Percentiles rank a stretch among this genome's conserved stretches.
These are phyloP conservation scores for Cladosporium sp. DNA, from an alignment of 2,329 filamentous ascomycete species.

Conservation along the genomic window DNA sequence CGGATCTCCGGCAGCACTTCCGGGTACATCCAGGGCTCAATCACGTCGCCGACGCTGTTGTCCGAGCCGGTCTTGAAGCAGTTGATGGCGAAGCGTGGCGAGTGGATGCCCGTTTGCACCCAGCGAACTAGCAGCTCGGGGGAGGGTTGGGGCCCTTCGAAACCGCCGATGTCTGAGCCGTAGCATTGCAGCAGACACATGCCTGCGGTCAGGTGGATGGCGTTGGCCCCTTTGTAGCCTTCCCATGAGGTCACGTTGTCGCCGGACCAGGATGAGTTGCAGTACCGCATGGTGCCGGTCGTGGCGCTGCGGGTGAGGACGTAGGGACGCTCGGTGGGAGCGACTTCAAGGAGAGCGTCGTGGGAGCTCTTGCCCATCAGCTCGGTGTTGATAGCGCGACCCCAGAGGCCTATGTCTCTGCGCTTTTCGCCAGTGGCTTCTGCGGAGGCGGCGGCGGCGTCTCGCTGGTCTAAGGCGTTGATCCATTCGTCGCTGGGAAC, in stretches of 20 bases:
- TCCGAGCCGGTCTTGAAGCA: slow-evolving; percentile 71
- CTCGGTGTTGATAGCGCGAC: slow-evolving; percentile 65
- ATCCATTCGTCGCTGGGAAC: slow-evolving; percentile 63
- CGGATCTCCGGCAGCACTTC: slow-evolving; percentile 61
- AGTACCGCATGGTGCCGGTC: slow-evolving; percentile 65
- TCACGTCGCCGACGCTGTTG: slow-evolving; percentile 66
- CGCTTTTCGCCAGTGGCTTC: slow-evolving; percentile 30
- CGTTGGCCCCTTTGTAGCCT: slow-evolving; percentile 68
- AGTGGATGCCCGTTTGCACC: slow-evolving; percentile 68
- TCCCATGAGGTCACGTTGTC: slow-evolving; percentile 73
- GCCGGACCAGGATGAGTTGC: slow-evolving; percentile 69
- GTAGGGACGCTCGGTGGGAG: slow-evolving; percentile 60
- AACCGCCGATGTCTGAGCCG: slow-evolving; percentile 72
- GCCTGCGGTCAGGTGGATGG: slow-evolving; percentile 63
- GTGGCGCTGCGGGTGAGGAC: slow-evolving; percentile 68
- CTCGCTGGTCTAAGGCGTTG: slow-evolving; percentile 50
- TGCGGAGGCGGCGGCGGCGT: slow-evolving; percentile 30
- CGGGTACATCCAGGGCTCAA: slow-evolving; percentile 75
- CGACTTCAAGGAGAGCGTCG: slow-evolving; percentile 58
- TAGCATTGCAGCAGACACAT: slow-evolving; percentile 61
- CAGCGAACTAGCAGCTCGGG: slow-evolving; percentile 69
- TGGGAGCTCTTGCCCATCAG: slow-evolving; percentile 68
- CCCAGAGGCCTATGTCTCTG: slow-evolving; percentile 63
- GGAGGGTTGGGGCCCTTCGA: slow-evolving; percentile 68
- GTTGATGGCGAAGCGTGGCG: slow-evolving; percentile 70